Evolutionary conservation across 306 rosid genomes (phyloP), one percentile per base, ranked within the genome.

Genomic region (Alnus rubra): DNA sequence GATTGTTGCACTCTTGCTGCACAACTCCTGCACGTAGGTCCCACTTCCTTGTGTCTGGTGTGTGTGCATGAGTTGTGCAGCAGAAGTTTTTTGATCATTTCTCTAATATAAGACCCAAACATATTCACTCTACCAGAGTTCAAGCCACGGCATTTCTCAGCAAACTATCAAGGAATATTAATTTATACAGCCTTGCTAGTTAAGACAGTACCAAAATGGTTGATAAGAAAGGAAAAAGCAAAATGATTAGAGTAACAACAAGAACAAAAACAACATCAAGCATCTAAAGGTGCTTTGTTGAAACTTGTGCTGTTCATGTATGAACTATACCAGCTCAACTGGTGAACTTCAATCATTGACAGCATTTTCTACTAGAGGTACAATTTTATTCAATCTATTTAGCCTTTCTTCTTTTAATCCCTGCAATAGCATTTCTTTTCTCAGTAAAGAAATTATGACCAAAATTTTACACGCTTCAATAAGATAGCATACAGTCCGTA

Each of bases 181-280:
- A 72, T 12, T 8, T 18, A 44, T 11, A 18, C 10, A 50, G 72
- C 62, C 52, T 3, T 19, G 51, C 11, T 16, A 7, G 30, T 37
- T 28, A 59, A 52, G 51, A 14, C 8, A 48, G 31, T 42, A 69
- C 33, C 33, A 69, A 42, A 69, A 69, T 42, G 51, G 4, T 72
- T 1, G 9, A 37, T 16, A 50, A 23, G 65, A 44, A 71, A 10
- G 4, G 42, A 4, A 56, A 4, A 56, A 59, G 7, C 37, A 35
- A 18, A 45, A 48, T n/a, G 18, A 76, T 11, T 16, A 39, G 79
- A 5, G 73, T 16, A 62, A 73, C 50, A 44, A 73, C 73, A 23
- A 23, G 28, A 64, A 71, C 37, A 72, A 47, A 74, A 55, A 1
- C 23, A 13, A 42, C 52, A 69, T 12, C 9, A 69, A n/a, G 14